Evolutionary conservation across 805 yeast genomes (phyloP), one percentile per base, ranked within the genome.

Genomic region (Spathaspora hagerdaliae): DNA sequence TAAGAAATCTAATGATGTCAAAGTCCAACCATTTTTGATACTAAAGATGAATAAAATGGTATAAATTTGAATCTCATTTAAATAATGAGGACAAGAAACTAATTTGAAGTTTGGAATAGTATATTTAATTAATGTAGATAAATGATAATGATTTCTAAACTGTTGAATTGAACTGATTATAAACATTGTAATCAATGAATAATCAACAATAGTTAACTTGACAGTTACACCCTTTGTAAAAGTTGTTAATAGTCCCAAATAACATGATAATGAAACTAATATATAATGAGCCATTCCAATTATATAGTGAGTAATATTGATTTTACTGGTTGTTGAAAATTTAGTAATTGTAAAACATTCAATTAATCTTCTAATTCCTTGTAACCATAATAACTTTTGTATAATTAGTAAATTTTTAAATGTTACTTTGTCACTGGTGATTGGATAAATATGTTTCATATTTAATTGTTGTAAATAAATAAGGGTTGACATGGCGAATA

Each of bases 1-100:
- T 3, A 56, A 14, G 42, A 57, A 59, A 38, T 60, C 58, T 10
- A 51, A 14, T 38, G 27, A 9, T 10, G 31, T 32, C 11, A 27
- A 12, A 40, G 31, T 26, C 27, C 33, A 19, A 6, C 43, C 41
- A 34, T 47, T 27, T 31, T 41, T 41, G 24, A 51, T 37, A 31
- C 55, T 53, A 12, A 64, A 47, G 11, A 56, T 40, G 5, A 59
- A 51, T n/a, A 70, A 52, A 1, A 75, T 56, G 0, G 66, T 39
- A 53, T 86, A 86, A 2, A 86, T 73, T 32, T 75, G 27, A 6
- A 82, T 65, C 56, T 86, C 95, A 58, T 83, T 84, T 14, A 81
- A 64, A 53, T 85, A 86, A 60, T 86, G 95, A 0, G 92, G 85
- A 52, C 84, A 78, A 13, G 80, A 67, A 1, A 77, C 68, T n/a